Evolutionary conservation across 2,329 filamentous ascomycete species (phyloP), one percentile per base, ranked within the genome.

Genomic region (Penicillium concentricum): DNA sequence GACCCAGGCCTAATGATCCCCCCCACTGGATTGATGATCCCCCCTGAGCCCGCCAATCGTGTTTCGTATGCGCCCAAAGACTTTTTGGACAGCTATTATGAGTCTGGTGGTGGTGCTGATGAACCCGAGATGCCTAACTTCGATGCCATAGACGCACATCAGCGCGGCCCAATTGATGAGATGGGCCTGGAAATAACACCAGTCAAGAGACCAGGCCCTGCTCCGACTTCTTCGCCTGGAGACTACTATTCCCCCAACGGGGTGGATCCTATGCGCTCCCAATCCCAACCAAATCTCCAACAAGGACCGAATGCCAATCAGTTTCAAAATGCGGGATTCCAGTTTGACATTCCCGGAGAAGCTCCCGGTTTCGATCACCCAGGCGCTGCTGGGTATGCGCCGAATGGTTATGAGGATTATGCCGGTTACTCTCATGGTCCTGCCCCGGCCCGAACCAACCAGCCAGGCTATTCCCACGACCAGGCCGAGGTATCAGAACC

Each of bases 321-420:
- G 39, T 75, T 78, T 51, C 72, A 74, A 45, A 70, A 76, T 60
- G 71, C 89, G 64, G 80, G 84, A 2, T 89, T 88, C 9, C 81
- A 89, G 1, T 91, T 91, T 63, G 90, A 91, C 67, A 88, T 92
- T 82, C 86, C 84, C 2, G 55, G 56, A 22, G 66, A 69, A 13
- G 59, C 56, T 12, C 56, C 57, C 32, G 37, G 51, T 34, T 58
- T 60, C 15, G 56, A 62, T 18, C 48, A 55, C 10, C 58, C 56
- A 26, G 60, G 59, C 28, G 2, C 38, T n/a, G 56, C 53, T 55
- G 64, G 61, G 26, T 65, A 67, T 48, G 62, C 35, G 4, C 63
- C 55, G 3, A 49, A 57, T 38, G 44, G 65, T 15, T 59, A 63
- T 18, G 63, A 59, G n/a, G 45, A 43, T 16, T 46, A 59, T 7